Evolutionary conservation across 306 rosid species (phyloP).

Genomic region (Canavalia gladiata): DNA sequence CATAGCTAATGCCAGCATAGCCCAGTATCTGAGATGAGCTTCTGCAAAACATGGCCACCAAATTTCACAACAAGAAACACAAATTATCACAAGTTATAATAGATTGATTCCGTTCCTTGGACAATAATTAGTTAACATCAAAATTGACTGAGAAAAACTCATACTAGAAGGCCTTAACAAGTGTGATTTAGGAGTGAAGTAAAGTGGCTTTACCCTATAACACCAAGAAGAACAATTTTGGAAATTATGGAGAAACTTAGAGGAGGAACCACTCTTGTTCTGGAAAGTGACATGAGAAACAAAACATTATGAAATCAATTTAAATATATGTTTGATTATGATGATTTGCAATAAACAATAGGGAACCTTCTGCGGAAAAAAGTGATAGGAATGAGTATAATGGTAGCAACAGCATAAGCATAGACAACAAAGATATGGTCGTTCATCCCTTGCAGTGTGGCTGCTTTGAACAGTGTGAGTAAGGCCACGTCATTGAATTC

Average conservation of each 20-base stretch:
- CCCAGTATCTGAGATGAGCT: conserved; percentile 80
- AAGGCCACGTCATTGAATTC: conserved; percentile 73
- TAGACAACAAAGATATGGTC: conserved; percentile 85
- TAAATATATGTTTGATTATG: not conserved
- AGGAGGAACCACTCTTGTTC: conserved; percentile 77
- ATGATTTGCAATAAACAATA: not conserved
- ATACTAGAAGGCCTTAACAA: not conserved
- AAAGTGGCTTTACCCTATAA: conserved; percentile 65
- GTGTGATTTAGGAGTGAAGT: too few species aligned
- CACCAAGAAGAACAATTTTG: conserved; percentile 77
- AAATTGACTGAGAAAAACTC: not conserved
- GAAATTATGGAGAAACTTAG: conserved; percentile 70
- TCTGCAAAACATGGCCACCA: conserved; percentile 52
- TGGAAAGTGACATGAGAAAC: conserved; percentile 49
- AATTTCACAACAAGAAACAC: conserved; percentile 9
- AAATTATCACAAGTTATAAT: not conserved
- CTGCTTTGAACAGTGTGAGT: conserved; percentile 90
- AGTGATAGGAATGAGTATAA: conserved; percentile 72
- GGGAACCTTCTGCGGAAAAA: conserved; percentile 57
- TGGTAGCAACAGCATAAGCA: conserved; percentile 80
- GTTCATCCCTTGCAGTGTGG: conserved; percentile 79
- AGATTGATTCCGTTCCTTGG: not conserved
- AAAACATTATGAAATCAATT: not conserved
- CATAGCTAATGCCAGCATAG: conserved; percentile 68
- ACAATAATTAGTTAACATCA: not conserved